phyloP scores from a whole-genome alignment of 2,329 filamentous ascomycete genomes.

The Teratosphaeria gauchensis region DNA sequence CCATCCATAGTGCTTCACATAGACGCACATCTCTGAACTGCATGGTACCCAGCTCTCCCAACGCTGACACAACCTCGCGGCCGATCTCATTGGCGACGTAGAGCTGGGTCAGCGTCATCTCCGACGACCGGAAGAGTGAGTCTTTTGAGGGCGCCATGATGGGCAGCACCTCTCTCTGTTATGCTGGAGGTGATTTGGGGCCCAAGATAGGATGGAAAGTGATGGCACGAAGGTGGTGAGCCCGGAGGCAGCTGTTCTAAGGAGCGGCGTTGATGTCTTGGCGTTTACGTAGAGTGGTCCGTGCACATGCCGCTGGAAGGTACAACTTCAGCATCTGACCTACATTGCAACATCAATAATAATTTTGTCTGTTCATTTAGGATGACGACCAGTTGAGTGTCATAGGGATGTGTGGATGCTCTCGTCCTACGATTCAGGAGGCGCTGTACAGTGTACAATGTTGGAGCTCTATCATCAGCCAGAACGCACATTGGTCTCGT shows the following conservation, averaged over 20 bases:
- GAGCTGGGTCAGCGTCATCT: slow-evolving; percentile 99
- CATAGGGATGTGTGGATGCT: too few relatives aligned
- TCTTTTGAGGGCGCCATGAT: slow-evolving; percentile 60
- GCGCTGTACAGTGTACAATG: too few relatives aligned
- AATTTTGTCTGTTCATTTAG: too few relatives aligned
- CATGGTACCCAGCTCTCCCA: slow-evolving; percentile 91
- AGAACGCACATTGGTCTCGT: too few relatives aligned
- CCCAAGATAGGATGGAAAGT: neutral
- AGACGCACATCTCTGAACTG: slow-evolving; percentile 88
- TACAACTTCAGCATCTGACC: too few relatives aligned
- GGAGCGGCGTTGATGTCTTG: neutral
- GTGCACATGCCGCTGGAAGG: too few relatives aligned
- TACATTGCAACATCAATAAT: too few relatives aligned
- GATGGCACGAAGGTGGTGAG: neutral
- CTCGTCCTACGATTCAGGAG: too few relatives aligned
- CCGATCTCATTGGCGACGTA: slow-evolving; percentile 99
- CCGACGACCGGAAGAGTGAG: slow-evolving; percentile 98
- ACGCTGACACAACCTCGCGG: slow-evolving; percentile 88
- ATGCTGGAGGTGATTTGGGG: neutral
- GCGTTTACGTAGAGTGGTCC: neutral
- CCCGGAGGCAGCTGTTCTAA: neutral
- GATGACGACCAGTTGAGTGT: too few relatives aligned
- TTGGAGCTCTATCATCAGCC: too few relatives aligned
- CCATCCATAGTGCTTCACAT: neutral
- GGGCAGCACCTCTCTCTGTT: neutral